Evolutionary conservation across 768 basidiomycete species (phyloP), one percentile per base, ranked within the genome.

Genomic region (Leccinum subtestaceum): DNA sequence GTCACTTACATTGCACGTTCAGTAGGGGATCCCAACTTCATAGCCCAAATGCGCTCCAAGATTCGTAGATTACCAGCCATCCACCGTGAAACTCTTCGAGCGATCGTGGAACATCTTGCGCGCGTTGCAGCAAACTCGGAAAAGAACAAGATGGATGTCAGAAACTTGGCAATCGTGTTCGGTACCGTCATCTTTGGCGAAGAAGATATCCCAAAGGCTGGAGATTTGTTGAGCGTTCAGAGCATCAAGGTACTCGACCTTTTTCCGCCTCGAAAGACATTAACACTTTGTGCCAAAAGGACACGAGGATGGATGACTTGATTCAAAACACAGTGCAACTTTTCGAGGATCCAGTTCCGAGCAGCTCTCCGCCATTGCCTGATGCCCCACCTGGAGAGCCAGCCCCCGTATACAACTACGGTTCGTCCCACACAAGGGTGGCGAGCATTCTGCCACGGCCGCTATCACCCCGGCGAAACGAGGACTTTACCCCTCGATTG

Each of bases 71-170:
- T 97, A 45, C 92, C 93, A 1, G 73, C 84, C 2, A 84, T 96
- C 40, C 95, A 96, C 66, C 90, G 93, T 65, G 88, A 89, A 6
- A 92, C 92, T 0, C 80, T 96, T 60, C 89, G 84, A 63, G 84
- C 86, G 9, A 69, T 95, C 27, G 72, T 95, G 19, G 94, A 95
- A 62, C 95, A 96, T 71, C 82, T 97, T 17, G 77, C 87, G 3
- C 81, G 87, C 13, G 85, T 97, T 13, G 82, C 85, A 3, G 76
- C 85, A 5, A 78, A 78, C 36, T 78, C 80, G 21, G 85, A 87
- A 27, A 86, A 82, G 69, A 97, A 95, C 70, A 96, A 95, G 74
- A 97, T 97, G 95, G 95, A 94, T 66, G 79, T 87, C 3, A 93
- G 88, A 78, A 97, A 96, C 68, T 77, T 97, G 23, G 91, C 93